Evolutionary conservation across 2,329 filamentous ascomycete genomes (phyloP).

Genomic region (Ophiostoma novo-ulmi): DNA sequence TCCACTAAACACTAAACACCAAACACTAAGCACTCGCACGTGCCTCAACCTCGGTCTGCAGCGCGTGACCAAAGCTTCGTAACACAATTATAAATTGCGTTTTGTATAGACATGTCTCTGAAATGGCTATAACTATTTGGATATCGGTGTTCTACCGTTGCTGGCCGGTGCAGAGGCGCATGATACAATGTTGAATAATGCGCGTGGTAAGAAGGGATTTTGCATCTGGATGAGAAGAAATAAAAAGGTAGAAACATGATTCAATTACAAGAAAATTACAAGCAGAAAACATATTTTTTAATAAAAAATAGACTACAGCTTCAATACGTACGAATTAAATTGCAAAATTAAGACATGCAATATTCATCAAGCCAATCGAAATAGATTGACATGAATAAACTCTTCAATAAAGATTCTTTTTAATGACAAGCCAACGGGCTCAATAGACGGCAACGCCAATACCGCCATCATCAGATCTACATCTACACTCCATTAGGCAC

Average conservation of each 20-base stretch:
- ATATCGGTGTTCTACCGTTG: background rate
- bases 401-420: too few relatives aligned
- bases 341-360: too few relatives aligned
- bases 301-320: too few relatives aligned
- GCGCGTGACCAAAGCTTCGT: background rate
- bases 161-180: background rate
- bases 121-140: background rate
- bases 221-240: background rate
- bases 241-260: background rate
- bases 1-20: background rate
- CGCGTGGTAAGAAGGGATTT: too few relatives aligned
- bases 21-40: background rate
- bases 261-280: too few relatives aligned
- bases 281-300: too few relatives aligned
- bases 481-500: background rate
- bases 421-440: too few relatives aligned
- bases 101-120: background rate
- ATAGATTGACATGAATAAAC: too few relatives aligned
- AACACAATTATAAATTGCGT: conserved; percentile 10
- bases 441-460: too few relatives aligned
- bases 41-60: background rate
- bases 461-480: background rate
- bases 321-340: too few relatives aligned
- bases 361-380: too few relatives aligned
- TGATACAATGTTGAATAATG: background rate